Percentiles rank a stretch among this genome's conserved stretches.
Evolutionary conservation across 1,284 basidiomycete species (phyloP).

Genomic region (Wallemia ichthyophaga): DNA sequence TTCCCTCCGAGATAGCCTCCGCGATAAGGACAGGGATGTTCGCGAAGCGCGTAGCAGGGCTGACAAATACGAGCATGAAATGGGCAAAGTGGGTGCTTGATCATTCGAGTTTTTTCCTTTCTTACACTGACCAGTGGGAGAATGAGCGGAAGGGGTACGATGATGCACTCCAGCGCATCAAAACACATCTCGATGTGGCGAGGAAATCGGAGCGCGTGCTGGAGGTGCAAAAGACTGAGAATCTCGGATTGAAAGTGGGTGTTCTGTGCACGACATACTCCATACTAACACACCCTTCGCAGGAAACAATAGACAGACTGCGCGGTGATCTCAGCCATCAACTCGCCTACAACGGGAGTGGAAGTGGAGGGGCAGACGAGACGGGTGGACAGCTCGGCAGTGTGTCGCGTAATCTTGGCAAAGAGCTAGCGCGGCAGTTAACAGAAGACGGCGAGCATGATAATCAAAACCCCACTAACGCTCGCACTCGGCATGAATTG

Average conservation of each 20-base stretch:
- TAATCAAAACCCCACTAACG: background rate
- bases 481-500: background rate
- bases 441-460: background rate
- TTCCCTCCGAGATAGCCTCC: background rate
- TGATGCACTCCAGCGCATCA: background rate
- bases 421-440: background rate
- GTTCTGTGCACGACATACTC: background rate
- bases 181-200: background rate
- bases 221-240: background rate
- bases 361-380: background rate
- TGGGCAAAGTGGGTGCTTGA: background rate
- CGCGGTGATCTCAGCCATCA: background rate
- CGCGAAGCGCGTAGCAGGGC: background rate
- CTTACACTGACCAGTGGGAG: background rate
- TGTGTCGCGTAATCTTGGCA: background rate
- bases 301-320: background rate
- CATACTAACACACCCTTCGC: background rate
- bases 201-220: background rate
- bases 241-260: background rate
- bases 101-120: background rate
- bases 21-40: background rate
- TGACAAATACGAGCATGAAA: background rate
- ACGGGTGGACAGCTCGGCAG: background rate
- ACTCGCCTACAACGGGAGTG: background rate
- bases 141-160: background rate